phyloP scores from a whole-genome alignment of 768 basidiomycete genomes.

The Amanita thiersii region DNA sequence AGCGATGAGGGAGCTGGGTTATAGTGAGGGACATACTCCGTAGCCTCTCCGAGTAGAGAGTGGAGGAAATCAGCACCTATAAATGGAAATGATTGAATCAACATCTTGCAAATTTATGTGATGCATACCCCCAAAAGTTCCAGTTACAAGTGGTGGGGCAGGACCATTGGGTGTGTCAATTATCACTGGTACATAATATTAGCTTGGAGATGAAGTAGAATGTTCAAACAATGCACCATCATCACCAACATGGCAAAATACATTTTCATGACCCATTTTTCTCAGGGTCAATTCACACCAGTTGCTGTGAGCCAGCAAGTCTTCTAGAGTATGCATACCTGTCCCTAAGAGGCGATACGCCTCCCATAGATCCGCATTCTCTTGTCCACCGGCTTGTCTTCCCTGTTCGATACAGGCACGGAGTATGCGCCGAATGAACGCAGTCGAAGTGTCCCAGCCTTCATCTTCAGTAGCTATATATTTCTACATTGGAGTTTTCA shows the following conservation, averaged over 20 bases:
- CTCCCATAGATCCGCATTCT: conserved; percentile 51
- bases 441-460: conserved; percentile 71
- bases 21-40: conserved; percentile 34
- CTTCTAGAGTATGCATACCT: conserved; percentile 62
- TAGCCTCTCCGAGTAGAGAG: conserved; percentile 57
- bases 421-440: conserved; percentile 55
- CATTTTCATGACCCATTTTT: conserved; percentile 59
- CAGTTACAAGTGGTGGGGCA: conserved; percentile 59
- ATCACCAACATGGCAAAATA: conserved; percentile 78
- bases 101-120: background rate
- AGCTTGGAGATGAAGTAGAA: background rate
- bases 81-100: background rate
- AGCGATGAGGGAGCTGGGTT: background rate
- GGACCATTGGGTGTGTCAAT: conserved; percentile 47
- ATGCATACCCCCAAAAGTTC: conserved; percentile 49
- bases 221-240: conserved; percentile 23
- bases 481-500: conserved; percentile 36
- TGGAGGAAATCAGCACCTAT: conserved; percentile 54
- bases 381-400: conserved; percentile 44
- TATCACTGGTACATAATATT: conserved; percentile 22
- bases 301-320: conserved; percentile 72
- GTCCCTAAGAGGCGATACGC: conserved; percentile 67
- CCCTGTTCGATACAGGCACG: conserved; percentile 61
- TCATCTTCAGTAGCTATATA: conserved; percentile 68
- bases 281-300: conserved; percentile 71